Conservation (phyloP, 2,329 filamentous ascomycete species). For the Penicillium sp. region DNA sequence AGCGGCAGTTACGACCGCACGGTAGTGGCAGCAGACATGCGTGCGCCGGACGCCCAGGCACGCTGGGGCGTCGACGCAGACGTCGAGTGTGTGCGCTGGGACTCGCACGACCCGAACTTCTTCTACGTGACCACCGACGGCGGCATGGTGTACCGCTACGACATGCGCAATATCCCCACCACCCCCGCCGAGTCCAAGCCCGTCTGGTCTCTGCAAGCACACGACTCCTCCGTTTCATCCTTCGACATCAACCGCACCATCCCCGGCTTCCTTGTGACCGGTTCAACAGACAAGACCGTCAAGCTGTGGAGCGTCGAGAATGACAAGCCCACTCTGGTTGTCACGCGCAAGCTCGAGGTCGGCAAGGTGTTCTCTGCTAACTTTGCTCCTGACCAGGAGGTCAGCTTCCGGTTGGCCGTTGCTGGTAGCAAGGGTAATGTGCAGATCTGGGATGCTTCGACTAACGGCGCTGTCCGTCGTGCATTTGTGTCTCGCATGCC, state of each 20-base stretch:
- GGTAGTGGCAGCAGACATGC: slow-evolving; percentile 90
- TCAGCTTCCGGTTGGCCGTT: slow-evolving; percentile 84
- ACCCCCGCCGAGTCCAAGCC: slow-evolving; percentile 69
- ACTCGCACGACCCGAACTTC: slow-evolving; percentile 82
- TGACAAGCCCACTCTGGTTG: slow-evolving; percentile 77
- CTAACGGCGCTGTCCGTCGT: slow-evolving; percentile 75
- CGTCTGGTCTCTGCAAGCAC: slow-evolving; percentile 89
- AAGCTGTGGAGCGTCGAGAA: slow-evolving; percentile 91
- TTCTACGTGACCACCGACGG: slow-evolving; percentile 94
- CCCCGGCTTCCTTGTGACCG: slow-evolving; percentile 86
- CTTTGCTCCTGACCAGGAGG: slow-evolving; percentile 82
- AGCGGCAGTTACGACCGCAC: slow-evolving; percentile 94
- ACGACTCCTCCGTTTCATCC: slow-evolving; percentile 81
- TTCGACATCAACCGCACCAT: slow-evolving; percentile 88
- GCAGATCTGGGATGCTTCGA: slow-evolving; percentile 94
- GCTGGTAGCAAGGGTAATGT: slow-evolving; percentile 88
- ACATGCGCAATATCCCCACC: slow-evolving; percentile 66
- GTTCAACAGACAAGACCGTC: slow-evolving; percentile 85
- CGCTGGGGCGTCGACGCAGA: slow-evolving; percentile 93
- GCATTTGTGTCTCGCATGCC: slow-evolving; percentile 69
- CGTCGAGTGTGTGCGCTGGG: slow-evolving; percentile 85
- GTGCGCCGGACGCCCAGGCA: slow-evolving; percentile 73
- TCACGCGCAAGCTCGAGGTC: slow-evolving; percentile 82
- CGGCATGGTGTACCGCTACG: slow-evolving; percentile 85
- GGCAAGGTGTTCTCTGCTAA: slow-evolving; percentile 86